phyloP scores from a whole-genome alignment of 2,329 filamentous ascomycete species.

The Magnaporthiopsis rhizophila region DNA sequence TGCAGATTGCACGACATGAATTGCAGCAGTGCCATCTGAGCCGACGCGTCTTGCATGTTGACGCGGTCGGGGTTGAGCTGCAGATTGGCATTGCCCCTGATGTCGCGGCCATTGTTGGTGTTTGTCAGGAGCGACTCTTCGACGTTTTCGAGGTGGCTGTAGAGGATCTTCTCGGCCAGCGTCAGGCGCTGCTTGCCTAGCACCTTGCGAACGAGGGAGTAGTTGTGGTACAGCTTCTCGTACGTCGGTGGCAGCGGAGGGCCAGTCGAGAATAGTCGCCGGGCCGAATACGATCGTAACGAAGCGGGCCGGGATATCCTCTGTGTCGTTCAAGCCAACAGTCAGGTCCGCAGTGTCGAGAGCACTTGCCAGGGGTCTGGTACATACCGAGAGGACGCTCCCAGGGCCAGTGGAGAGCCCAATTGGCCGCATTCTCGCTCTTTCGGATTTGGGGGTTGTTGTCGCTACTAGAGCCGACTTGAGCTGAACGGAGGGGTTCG shows the following conservation, averaged over 20 bases:
- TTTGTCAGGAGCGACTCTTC: constrained; percentile 79
- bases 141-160: constrained; percentile 83
- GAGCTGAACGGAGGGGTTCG: constrained; percentile 1
- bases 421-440: constrained; percentile 39
- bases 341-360: neutral
- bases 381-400: constrained; percentile 36
- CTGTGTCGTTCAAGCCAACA: constrained; percentile 7
- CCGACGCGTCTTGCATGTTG: constrained; percentile 98
- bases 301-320: constrained; percentile 29
- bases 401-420: constrained; percentile 40
- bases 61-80: constrained; percentile 96
- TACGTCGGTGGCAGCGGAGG: constrained; percentile 61
- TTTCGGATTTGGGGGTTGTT: constrained; percentile 5
- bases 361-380: constrained; percentile 7
- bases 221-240: constrained; percentile 68
- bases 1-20: constrained; percentile 96
- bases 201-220: constrained; percentile 66
- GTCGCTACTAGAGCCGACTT: neutral
- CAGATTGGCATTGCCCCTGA: constrained; percentile 84
- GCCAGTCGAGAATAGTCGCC: constrained; percentile 29
- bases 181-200: constrained; percentile 65
- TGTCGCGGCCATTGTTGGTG: constrained; percentile 74
- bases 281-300: constrained; percentile 21
- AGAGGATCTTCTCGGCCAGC: constrained; percentile 95
- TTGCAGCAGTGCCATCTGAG: constrained; percentile 95